Evolutionary conservation across 345 rosid genomes (phyloP), one percentile per base, ranked within the genome.

Genomic region (Luvunga scandens): DNA sequence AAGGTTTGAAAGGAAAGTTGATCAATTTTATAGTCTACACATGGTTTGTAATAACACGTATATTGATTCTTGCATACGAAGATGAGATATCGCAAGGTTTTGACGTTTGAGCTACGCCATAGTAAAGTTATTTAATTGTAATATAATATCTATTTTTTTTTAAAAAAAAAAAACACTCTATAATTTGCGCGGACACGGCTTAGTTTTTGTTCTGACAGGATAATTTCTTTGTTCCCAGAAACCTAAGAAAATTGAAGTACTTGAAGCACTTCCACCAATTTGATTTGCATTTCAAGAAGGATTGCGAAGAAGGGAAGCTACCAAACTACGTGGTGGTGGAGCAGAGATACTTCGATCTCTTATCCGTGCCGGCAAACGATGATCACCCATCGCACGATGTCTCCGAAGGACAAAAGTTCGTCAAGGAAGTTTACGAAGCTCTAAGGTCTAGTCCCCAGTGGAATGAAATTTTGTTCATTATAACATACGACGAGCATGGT

Each of bases 371-470:
- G 4, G 91, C 86, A 50, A 84, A 86, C 34, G 91, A 88, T 0
- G 91, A 88, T 30, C 92, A 89, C 42, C 92, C 92, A 0, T 85
- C 90, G 8, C 92, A 89, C 38, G 90, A 89, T 18, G 86, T 89
- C 67, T 85, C 90, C 0, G 82, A 87, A 62, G 90, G 92, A 7
- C 92, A 89, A 24, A 85, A 83, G 30, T 86, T 89, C 0, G 90
- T 89, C 0, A 89, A 87, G 85, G 81, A 86, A 53, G 89, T 89
- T 9, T 89, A 89, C 22, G 92, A 89, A 63, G 85, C 87, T 16
- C 84, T 87, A 18, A 76, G 92, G 79, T 79, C 84, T 0, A 89
- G 89, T 62, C 88, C 92, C 27, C 92, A 86, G 21, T 89, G 92
- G 92, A 86, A 84, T 12, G 87, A 89, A 80, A 87, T 83, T 8